Evolutionary conservation across 1,139 yeast species (phyloP).

Genomic region (Saccharomyces hybrid): DNA sequence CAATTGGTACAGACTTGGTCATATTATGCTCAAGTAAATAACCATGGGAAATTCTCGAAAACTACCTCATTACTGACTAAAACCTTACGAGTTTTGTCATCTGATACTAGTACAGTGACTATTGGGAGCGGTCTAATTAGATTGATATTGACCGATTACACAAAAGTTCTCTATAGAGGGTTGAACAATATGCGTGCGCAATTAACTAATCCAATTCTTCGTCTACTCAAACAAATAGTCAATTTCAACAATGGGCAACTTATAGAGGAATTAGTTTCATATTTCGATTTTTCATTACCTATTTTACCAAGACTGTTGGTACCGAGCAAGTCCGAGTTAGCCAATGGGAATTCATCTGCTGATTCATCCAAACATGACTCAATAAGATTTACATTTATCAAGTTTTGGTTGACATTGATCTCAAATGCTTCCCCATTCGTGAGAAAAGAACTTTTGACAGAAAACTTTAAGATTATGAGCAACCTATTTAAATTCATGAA

Average conservation of each 20-base stretch:
- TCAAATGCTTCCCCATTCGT: constrained; percentile 43
- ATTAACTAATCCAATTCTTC: constrained; percentile 54
- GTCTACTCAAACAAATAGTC: constrained; percentile 48
- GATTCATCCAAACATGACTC: constrained; percentile 32
- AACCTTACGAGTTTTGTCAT: constrained; percentile 17
- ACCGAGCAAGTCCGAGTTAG: constrained; percentile 44
- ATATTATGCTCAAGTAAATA: constrained; percentile 55
- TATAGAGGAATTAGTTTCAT: constrained; percentile 51
- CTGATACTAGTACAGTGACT: constrained; percentile 20
- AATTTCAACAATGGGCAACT: constrained; percentile 43
- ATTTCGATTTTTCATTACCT: constrained; percentile 61
- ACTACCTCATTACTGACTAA: constrained; percentile 33
- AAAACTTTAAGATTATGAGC: constrained; percentile 51
- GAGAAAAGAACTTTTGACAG: constrained; percentile 56
- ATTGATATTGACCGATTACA: constrained; percentile 47
- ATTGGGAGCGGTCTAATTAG: constrained; percentile 40
- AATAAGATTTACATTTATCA: constrained; percentile 50
- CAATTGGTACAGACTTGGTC: constrained; percentile 52
- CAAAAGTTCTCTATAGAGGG: constrained; percentile 63
- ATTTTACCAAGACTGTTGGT: constrained; percentile 55
- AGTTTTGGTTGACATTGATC: constrained; percentile 53
- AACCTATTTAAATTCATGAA: constrained; percentile 58
- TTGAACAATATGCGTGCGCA: constrained; percentile 52
- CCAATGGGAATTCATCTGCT: constrained; percentile 32
- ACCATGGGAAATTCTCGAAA: constrained; percentile 44